Base-by-base conservation (phyloP, 495 filamentous ascomycete species). In the Xylaria grammica region DNA sequence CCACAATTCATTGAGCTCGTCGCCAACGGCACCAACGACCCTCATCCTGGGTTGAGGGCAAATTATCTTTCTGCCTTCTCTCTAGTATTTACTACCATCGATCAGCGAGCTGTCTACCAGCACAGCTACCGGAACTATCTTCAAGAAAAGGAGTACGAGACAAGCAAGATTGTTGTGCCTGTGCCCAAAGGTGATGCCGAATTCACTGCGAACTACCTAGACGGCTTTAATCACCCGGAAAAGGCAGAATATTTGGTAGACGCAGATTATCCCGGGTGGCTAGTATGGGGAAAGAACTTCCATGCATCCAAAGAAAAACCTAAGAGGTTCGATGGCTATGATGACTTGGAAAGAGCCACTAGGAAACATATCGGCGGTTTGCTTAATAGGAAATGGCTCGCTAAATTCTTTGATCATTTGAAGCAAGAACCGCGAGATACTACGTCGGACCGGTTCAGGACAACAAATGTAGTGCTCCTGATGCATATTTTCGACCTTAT, bases 391-490 rank as follows among this genome's bases (percentile, higher is more conserved):
- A 82, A 91, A 60, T 98, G 95, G 96, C 91, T 97, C 67, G 84
- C 86, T 59, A 89, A 87, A 51, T 95, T 90, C 77, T 99, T 98
- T 69, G 89, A 84, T 40, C 97, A 92, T 73, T 82, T 98, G 77
- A 99, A 97, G 78, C 95, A 99, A 75, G 95, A 99, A 76, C 95
- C 95, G 17, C 87, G 94, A 26, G 95, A 99, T 75, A 78, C 88
- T 13, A 78, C 80, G 2, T 83, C 91, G 0, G 95, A 99, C 72
- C 87, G 95, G 48, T 98, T 98, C 78, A 85, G 94, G 65, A 91
- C 96, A 78, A 84, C 91, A 6, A 93, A 88, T 70, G 89, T 91
- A 3, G 87, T 94, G 75, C 83, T 97, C 67, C 86, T 99, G 3
- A 88, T 91, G 63, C 91, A 94, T 72, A 86, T 90, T 8, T 96